A percentile compares a stretch with the other conserved stretches of the same genome.
phyloP scores from a whole-genome alignment of 768 basidiomycete genomes.

The Polyporus arcularius region DNA sequence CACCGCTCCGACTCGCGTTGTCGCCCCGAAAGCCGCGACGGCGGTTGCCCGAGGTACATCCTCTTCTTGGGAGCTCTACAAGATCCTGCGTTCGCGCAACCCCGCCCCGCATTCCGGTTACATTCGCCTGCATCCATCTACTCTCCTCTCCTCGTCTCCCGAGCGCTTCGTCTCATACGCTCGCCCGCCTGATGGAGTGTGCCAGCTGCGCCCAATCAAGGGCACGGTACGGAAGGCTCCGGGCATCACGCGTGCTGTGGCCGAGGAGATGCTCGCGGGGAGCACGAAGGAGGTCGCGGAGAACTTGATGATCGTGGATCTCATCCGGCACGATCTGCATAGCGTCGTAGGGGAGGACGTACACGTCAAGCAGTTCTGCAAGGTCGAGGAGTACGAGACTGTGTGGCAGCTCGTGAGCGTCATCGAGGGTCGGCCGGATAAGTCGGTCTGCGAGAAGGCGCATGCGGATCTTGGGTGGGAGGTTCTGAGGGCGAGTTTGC shows the following conservation, averaged over 20 bases:
- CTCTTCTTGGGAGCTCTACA: conserved; percentile 77
- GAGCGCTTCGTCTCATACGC: conserved; percentile 87
- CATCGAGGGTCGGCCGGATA: conserved; percentile 67
- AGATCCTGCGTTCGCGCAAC: conserved; percentile 68
- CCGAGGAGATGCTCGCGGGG: conserved; percentile 62
- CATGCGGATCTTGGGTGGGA: conserved; percentile 68
- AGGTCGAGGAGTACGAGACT: conserved; percentile 88
- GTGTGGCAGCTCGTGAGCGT: conserved; percentile 97
- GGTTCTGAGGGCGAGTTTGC: conserved; percentile 75
- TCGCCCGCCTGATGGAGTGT: conserved; percentile 61
- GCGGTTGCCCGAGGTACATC: conserved; percentile 26
- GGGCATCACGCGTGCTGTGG: conserved; percentile 60
- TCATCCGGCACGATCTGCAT: conserved; percentile 91
- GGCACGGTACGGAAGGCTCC: conserved; percentile 82
- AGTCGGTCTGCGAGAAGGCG: conserved; percentile 15
- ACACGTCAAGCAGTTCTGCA: conserved; percentile 80
- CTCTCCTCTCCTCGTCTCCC: conserved; percentile 84
- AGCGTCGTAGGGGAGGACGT: conserved; percentile 83
- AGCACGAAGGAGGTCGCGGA: conserved; percentile 91
- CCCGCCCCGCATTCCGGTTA: conserved; percentile 90
- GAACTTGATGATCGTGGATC: conserved; percentile 97
- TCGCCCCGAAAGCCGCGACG: conserved; percentile 38
- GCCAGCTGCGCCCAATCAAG: conserved; percentile 93
- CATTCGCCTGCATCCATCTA: conserved; percentile 73
- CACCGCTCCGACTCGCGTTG: conserved; percentile 70